These are phyloP conservation scores for Amaranthus cruentus DNA, from an alignment of 148 eudicot species.

Conservation along the genomic window DNA sequence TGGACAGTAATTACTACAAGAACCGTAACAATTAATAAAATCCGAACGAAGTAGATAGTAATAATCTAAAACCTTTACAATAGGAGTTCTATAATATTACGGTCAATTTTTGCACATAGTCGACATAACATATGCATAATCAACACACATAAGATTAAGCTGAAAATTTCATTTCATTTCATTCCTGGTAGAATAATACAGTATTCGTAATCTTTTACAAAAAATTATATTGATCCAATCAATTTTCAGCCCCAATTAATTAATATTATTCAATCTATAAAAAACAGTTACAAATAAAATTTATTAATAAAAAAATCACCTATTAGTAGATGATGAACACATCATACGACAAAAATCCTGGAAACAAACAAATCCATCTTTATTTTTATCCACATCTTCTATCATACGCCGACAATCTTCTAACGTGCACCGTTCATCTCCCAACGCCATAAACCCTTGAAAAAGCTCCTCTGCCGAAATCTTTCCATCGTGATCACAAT, in stretches of 20 bases:
- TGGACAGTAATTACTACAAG: no score
- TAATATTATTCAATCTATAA: not conserved
- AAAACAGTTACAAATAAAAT: not conserved
- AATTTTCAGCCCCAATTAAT: not conserved
- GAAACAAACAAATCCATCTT: slow-evolving; percentile 78
- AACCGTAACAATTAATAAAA: no score
- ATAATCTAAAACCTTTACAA: no score
- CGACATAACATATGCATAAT: no score
- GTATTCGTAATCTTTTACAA: not conserved
- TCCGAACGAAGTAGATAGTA: no score
- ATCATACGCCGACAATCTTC: slow-evolving; percentile 79
- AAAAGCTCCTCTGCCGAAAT: slow-evolving; percentile 71
- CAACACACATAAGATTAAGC: no score
- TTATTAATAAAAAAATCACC: slow-evolving; percentile 3
- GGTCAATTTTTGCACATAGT: no score
- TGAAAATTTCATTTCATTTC: not conserved
- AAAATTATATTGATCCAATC: not conserved
- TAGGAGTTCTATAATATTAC: no score
- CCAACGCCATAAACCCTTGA: slow-evolving; percentile 44
- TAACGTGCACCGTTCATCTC: slow-evolving; percentile 61
- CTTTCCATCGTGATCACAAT: slow-evolving; percentile 63
- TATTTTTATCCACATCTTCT: slow-evolving; percentile 51
- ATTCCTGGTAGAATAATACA: not conserved
- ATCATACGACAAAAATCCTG: slow-evolving; percentile 79
- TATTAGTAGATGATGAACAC: slow-evolving; percentile 30